Percentiles rank a stretch among this genome's conserved stretches.
Evolutionary conservation across 495 filamentous ascomycete genomes (phyloP).

Genomic region (Xylaria longipes): DNA sequence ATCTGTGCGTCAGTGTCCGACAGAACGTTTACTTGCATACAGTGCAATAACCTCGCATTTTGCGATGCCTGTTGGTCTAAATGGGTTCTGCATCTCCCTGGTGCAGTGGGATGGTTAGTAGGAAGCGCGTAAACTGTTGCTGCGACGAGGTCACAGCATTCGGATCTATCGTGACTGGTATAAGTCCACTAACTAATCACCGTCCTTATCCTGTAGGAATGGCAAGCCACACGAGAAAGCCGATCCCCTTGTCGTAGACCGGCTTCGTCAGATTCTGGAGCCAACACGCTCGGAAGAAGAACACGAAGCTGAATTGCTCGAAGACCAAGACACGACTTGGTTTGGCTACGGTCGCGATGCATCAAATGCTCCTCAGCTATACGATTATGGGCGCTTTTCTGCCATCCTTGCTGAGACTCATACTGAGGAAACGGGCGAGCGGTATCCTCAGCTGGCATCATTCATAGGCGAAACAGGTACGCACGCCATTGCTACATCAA

Average conservation of each 20-base stretch:
- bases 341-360: constrained; percentile 51
- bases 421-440: constrained; percentile 33
- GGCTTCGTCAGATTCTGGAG: constrained; percentile 42
- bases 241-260: constrained; percentile 35
- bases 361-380: constrained; percentile 41
- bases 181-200: constrained; percentile 19
- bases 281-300: constrained; percentile 35
- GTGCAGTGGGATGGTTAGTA: constrained; percentile 43
- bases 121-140: not conserved
- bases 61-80: constrained; percentile 48
- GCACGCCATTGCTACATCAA: constrained; percentile 17
- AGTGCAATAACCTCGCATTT: constrained; percentile 52
- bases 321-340: constrained; percentile 57
- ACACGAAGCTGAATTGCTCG: constrained; percentile 39
- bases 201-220: constrained; percentile 19
- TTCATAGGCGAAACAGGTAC: constrained; percentile 58
- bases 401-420: constrained; percentile 49
- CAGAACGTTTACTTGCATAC: constrained; percentile 42
- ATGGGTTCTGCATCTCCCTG: constrained; percentile 44
- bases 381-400: constrained; percentile 47
- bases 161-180: not conserved
- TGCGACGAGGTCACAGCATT: not conserved
- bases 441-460: constrained; percentile 54
- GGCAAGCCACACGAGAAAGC: constrained; percentile 44
- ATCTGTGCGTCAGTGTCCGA: constrained; percentile 36